Percentiles rank a stretch among this genome's conserved stretches.
Evolutionary conservation across 306 rosid species (phyloP).

Genomic region (Trifolium repens): DNA sequence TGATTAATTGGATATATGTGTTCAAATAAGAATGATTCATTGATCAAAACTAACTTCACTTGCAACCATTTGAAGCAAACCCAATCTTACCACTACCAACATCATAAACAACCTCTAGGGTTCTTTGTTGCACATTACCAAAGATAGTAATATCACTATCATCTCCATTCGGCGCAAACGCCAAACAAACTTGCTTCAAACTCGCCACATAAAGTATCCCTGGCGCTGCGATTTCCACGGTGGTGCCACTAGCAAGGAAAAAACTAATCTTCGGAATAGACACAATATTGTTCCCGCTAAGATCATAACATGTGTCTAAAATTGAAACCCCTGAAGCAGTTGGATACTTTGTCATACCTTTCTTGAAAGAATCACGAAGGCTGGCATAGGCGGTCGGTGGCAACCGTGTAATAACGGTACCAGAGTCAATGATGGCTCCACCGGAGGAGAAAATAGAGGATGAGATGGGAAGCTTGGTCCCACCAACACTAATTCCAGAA

Average conservation of each 20-base stretch:
- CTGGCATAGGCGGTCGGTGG: slow-evolving; percentile 62
- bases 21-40: neutral
- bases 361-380: slow-evolving; percentile 45
- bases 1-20: slow-evolving; percentile 14
- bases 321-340: slow-evolving; percentile 35
- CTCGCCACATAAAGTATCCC: slow-evolving; percentile 50
- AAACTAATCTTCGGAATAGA: slow-evolving; percentile 53
- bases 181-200: slow-evolving; percentile 59
- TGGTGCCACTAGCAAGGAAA: slow-evolving; percentile 42
- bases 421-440: slow-evolving; percentile 75
- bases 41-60: slow-evolving; percentile 6
- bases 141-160: slow-evolving; percentile 51
- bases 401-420: slow-evolving; percentile 69
- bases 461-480: slow-evolving; percentile 44
- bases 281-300: slow-evolving; percentile 23
- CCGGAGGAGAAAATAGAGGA: slow-evolving; percentile 49
- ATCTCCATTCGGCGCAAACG: slow-evolving; percentile 58
- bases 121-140: slow-evolving; percentile 79
- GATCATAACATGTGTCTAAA: slow-evolving; percentile 74
- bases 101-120: slow-evolving; percentile 68
- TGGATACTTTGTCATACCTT: slow-evolving; percentile 56
- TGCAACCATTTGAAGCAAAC: slow-evolving; percentile 58
- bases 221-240: slow-evolving; percentile 32
- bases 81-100: slow-evolving; percentile 62
- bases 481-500: slow-evolving; percentile 50